phyloP scores from a whole-genome alignment of 371 early-diverging fungal species.

The Apophysomyces elegans region DNA sequence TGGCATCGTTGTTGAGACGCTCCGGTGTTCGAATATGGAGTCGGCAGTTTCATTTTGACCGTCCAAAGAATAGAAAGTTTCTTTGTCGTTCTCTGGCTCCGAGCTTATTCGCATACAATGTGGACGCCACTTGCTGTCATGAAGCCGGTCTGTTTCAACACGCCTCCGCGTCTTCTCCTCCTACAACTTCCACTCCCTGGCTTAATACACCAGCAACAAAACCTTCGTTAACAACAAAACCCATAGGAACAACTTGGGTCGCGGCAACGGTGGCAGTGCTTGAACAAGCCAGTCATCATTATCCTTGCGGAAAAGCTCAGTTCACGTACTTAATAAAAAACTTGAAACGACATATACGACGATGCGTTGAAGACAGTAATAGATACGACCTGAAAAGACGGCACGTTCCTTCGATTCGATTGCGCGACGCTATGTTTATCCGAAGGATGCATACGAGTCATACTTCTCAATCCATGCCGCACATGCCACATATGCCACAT shows the following conservation, averaged over 20 bases:
- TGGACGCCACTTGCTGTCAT: slow-evolving; percentile 22
- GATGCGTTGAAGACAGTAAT: background rate
- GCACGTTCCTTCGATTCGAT: background rate
- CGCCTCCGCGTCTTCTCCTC: slow-evolving; percentile 1
- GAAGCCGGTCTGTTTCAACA: slow-evolving; percentile 15
- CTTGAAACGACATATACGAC: background rate
- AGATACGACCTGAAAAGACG: background rate
- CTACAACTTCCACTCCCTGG: background rate
- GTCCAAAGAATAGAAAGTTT: slow-evolving; percentile 9
- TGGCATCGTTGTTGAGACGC: slow-evolving; percentile 3
- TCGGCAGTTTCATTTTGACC: background rate
- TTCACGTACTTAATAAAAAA: background rate
- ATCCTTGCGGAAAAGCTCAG: background rate
- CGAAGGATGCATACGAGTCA: slow-evolving; percentile 14
- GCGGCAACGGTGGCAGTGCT: background rate
- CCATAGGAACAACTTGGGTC: background rate
- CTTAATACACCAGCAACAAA: background rate
- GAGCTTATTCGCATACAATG: slow-evolving; percentile 21
- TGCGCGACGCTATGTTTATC: background rate
- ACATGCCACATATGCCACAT: slow-evolving; percentile 25
- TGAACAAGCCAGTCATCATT: background rate
- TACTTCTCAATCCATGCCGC: background rate
- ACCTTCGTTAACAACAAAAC: background rate
- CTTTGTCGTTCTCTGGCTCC: slow-evolving; percentile 26
- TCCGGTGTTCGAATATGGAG: slow-evolving; percentile 7